Percentiles rank a stretch among this genome's conserved stretches.
Evolutionary conservation across 257 asterid species (phyloP).

Genomic region (Nicotiana tabacum): DNA sequence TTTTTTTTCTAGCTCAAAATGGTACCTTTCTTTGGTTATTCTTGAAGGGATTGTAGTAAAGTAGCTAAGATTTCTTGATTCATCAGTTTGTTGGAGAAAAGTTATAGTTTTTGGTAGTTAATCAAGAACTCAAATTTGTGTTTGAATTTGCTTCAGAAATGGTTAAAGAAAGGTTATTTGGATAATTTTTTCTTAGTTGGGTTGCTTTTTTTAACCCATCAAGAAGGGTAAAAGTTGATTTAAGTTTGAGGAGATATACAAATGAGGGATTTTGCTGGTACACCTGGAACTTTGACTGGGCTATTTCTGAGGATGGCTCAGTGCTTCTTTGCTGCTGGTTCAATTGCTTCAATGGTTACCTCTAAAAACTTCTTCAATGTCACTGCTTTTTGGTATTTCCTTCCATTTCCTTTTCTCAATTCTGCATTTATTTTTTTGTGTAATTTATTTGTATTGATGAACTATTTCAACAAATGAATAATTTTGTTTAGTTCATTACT

Average conservation of each 20-base stretch:
- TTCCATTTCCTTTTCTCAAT: background rate
- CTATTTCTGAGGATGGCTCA: constrained; percentile 39
- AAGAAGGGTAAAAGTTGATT: background rate
- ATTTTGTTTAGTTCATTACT: background rate
- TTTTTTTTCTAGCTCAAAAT: background rate
- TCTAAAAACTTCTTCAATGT: constrained; percentile 38
- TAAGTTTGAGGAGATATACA: background rate
- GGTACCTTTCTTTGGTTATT: background rate
- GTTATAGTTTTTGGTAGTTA: background rate
- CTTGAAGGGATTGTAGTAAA: background rate
- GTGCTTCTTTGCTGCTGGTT: constrained; percentile 40
- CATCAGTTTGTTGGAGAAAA: background rate
- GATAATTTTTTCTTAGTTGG: background rate
- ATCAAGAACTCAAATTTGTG: background rate
- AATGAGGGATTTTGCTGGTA: constrained; percentile 52
- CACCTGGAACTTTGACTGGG: constrained; percentile 49
- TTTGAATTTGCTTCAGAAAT: background rate
- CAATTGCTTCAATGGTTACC: constrained; percentile 45
- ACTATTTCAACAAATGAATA: background rate
- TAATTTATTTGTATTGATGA: background rate
- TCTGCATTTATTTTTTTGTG: background rate
- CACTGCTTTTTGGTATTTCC: constrained; percentile 50
- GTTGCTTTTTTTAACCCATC: background rate
- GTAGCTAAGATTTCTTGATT: background rate
- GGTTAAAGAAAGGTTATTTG: background rate